A percentile compares a stretch with the other conserved stretches of the same genome.
These are phyloP conservation scores for Mycosphaerella sp. DNA, from an alignment of 2,329 filamentous ascomycete genomes.

Conservation along the genomic window DNA sequence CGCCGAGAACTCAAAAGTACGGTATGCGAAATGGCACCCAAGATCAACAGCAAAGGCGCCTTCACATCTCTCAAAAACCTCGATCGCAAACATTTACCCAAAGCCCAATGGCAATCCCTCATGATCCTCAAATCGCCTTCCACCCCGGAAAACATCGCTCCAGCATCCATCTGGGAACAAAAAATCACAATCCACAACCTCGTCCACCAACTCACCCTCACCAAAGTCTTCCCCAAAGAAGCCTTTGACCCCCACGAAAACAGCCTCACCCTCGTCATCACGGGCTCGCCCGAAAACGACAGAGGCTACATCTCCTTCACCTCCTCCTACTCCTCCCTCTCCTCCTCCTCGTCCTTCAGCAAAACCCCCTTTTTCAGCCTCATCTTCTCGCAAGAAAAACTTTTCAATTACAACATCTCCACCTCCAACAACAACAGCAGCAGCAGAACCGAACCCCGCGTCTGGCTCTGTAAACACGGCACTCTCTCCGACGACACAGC, in stretches of 20 bases:
- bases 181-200: conserved; percentile 18
- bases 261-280: conserved; percentile 17
- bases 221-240: conserved; percentile 13
- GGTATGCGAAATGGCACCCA: conserved; percentile 18
- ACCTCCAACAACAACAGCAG: no score
- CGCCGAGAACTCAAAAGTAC: conserved; percentile 15
- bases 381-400: conserved; percentile 14
- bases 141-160: conserved; percentile 7
- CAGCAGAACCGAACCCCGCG: conserved; percentile 12
- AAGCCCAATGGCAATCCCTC: conserved; percentile 17
- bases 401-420: no score
- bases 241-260: conserved; percentile 9
- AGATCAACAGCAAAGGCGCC: conserved; percentile 10
- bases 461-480: conserved; percentile 14
- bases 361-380: no score
- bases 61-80: conserved; percentile 19
- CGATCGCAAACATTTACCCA: conserved; percentile 12
- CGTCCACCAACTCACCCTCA: conserved; percentile 9
- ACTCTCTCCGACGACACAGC: neutral
- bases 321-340: no score
- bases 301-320: conserved; percentile 18
- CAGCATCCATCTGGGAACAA: conserved; percentile 18
- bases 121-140: conserved; percentile 17
- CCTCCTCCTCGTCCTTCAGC: no score
- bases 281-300: conserved; percentile 16